Evolutionary conservation across 805 yeast species (phyloP).

Genomic region (Wickerhamiella siamensis): DNA sequence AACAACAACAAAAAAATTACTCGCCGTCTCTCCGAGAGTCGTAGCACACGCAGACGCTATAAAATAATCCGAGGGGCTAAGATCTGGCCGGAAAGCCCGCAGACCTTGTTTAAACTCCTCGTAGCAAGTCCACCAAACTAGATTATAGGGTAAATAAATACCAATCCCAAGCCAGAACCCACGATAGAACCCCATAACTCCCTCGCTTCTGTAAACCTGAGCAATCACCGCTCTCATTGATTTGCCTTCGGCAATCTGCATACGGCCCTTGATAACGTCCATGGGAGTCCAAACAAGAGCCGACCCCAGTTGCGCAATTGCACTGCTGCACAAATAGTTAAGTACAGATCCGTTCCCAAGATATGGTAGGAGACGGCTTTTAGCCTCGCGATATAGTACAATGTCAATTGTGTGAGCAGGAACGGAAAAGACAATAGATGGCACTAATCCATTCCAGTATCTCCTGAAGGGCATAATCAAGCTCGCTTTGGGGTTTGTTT

Average conservation of each 20-base stretch:
- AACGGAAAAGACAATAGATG: slow-evolving; percentile 24
- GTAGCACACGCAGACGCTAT: slow-evolving; percentile 27
- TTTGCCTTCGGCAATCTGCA: slow-evolving; percentile 17
- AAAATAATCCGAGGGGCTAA: slow-evolving; percentile 8
- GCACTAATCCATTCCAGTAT: slow-evolving; percentile 27
- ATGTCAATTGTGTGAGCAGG: slow-evolving; percentile 28
- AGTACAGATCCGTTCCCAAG: slow-evolving; percentile 20
- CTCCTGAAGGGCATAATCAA: slow-evolving; percentile 23
- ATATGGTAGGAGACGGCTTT: slow-evolving; percentile 21
- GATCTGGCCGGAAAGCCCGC: background rate
- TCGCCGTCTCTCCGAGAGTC: slow-evolving; percentile 23
- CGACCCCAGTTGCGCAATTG: slow-evolving; percentile 25
- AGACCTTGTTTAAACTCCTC: slow-evolving; percentile 5
- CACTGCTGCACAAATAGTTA: slow-evolving; percentile 23
- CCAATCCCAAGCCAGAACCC: slow-evolving; percentile 38
- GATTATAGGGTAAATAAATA: slow-evolving; percentile 26
- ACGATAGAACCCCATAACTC: slow-evolving; percentile 58
- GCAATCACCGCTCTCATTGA: slow-evolving; percentile 8
- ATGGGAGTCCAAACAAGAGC: slow-evolving; percentile 27
- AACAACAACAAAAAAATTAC: slow-evolving; percentile 29
- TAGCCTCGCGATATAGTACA: slow-evolving; percentile 24
- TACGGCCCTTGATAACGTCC: slow-evolving; percentile 28
- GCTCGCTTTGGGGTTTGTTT: slow-evolving; percentile 24
- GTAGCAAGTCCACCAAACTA: slow-evolving; percentile 27
- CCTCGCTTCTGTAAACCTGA: slow-evolving; percentile 42